phyloP scores from a whole-genome alignment of 768 basidiomycete genomes.

The Suillus occidentalis region DNA sequence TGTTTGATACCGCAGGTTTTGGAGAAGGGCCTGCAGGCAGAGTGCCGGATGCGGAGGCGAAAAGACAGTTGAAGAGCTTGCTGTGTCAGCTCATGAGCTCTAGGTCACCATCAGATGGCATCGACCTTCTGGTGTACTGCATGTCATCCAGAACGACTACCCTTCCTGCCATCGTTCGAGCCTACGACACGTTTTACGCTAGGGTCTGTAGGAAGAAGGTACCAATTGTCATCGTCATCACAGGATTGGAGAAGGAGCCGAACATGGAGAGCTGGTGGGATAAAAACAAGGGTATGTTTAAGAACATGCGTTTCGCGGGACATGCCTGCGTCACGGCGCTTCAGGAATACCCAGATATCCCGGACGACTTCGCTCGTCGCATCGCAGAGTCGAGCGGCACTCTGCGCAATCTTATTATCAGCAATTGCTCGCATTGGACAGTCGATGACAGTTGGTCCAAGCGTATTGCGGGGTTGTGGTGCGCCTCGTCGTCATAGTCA shows the following conservation, averaged over 20 bases:
- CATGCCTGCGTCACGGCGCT: constrained; percentile 24
- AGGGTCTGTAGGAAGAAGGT: constrained; percentile 35
- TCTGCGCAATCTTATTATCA: background rate
- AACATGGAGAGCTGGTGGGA: constrained; percentile 41
- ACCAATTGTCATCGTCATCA: constrained; percentile 32
- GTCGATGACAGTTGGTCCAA: background rate
- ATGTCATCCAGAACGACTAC: constrained; percentile 27
- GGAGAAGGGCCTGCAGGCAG: constrained; percentile 30
- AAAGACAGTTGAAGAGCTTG: constrained; percentile 25
- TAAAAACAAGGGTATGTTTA: constrained; percentile 26
- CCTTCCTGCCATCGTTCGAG: constrained; percentile 16
- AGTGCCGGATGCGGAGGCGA: constrained; percentile 24
- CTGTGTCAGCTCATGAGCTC: constrained; percentile 29
- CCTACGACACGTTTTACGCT: constrained; percentile 25
- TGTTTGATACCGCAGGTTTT: constrained; percentile 35
- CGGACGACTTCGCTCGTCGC: background rate
- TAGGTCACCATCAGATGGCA: constrained; percentile 1
- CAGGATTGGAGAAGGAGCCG: constrained; percentile 34
- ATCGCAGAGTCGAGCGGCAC: background rate
- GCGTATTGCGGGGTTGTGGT: background rate
- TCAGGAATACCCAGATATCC: background rate
- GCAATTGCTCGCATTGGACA: background rate
- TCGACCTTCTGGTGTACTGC: constrained; percentile 27
- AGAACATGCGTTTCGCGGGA: constrained; percentile 17
- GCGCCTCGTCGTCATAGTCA: background rate